Conservation (phyloP, 805 yeast species). For the Metschnikowia orientalis region DNA sequence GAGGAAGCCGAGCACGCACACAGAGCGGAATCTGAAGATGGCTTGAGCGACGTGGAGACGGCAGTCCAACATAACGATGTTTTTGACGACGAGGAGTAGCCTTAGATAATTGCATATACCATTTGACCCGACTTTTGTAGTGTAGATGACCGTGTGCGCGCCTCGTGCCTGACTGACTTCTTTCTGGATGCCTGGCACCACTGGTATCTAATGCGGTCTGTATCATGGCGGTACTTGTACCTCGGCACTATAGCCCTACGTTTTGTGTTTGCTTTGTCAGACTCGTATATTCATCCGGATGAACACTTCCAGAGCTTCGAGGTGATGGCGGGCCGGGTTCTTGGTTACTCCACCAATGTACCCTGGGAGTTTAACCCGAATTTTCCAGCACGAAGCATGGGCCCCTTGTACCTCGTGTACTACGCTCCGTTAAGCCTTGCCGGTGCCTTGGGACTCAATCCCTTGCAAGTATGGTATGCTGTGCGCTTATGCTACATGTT, state of each 20-base stretch:
- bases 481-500: constrained; percentile 48
- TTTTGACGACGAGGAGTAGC: constrained; percentile 10
- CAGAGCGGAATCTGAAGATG: constrained; percentile 15
- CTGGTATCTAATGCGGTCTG: constrained; percentile 6
- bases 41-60: constrained; percentile 18
- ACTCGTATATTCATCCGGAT: constrained; percentile 94
- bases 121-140: background rate
- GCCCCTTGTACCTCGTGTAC: constrained; percentile 62
- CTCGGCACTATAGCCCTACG: constrained; percentile 44
- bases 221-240: constrained; percentile 46
- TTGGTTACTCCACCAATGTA: constrained; percentile 41
- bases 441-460: constrained; percentile 35
- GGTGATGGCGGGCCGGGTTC: constrained; percentile 48
- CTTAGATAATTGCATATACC: constrained; percentile 4
- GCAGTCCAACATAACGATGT: constrained; percentile 16
- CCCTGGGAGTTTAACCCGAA: constrained; percentile 81
- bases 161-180: constrained; percentile 2
- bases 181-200: constrained; percentile 3
- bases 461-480: constrained; percentile 49
- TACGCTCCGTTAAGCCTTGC: constrained; percentile 53
- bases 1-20: constrained; percentile 6
- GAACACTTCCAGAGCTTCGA: constrained; percentile 94
- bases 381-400: constrained; percentile 65
- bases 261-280: constrained; percentile 55
- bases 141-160: background rate